Base-by-base conservation (phyloP, 495 filamentous ascomycete species). In the Neurospora sp. region DNA sequence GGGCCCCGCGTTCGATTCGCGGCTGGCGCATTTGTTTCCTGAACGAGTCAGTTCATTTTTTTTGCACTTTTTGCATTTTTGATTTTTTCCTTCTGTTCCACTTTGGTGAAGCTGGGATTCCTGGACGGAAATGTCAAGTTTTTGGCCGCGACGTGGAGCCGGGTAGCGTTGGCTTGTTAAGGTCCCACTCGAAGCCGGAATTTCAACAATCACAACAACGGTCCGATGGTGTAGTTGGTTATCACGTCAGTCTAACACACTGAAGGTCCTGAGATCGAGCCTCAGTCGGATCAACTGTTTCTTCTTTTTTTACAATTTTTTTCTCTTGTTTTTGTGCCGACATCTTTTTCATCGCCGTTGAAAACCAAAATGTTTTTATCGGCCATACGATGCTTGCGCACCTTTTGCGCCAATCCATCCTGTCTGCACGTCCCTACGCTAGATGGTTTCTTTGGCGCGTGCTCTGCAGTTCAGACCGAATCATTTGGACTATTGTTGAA, bases 1-100 rank as follows among this genome's bases (percentile, higher is more conserved):
- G 83, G 82, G 83, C 83, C 83, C 83, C 83, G 83, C 78, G 83
- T 85, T 85, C 83, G 83, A 84, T 84, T 84, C 83, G 80, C 82
- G 82, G 82, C 82, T 83, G 80, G 81, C 80, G 82, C 82, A 83
- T 78, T 76, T 75, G 27, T 66, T 18, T 18, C 3, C 10, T 0
- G 12, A 31, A 16, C 27, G 27, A 66, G 54, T 35, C 23, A 35
- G 54, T 35, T 31, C 14, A 3, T 14, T 18, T 35, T 35, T 31
- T 62, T 66, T 35, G 14, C 0, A 9, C 3, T 4, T 18, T 7
- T 16, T 35, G 1, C 1, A 14, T 31, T 11, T 27, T n/a, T n/a
- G n/a, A n/a, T n/a, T n/a, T 27, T 54, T 31, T 23, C 1, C 23
- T 23, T 54, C 18, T 46, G 10, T 20, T 4, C 44, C 46, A 49